These are phyloP conservation scores for Puccinia coronata DNA, from an alignment of 1,284 basidiomycete species.

Conservation along the genomic window DNA sequence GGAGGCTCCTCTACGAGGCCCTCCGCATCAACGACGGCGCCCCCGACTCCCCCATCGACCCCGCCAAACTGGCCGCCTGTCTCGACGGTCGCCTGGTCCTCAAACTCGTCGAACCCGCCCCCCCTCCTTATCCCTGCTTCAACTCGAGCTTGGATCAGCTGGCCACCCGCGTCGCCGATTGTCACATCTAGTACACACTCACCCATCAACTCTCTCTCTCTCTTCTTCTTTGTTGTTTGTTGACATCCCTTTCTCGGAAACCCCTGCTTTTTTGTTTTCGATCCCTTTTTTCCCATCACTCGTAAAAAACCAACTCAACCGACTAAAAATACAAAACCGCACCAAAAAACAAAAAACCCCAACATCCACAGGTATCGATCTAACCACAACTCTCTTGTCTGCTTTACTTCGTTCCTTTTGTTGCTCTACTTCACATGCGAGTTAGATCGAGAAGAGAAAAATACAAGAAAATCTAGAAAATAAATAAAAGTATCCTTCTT, in stretches of 20 bases:
- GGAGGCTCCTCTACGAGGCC: slow-evolving; percentile 16
- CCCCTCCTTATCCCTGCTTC: slow-evolving; percentile 16
- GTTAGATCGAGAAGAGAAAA: not conserved
- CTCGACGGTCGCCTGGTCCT: slow-evolving; percentile 23
- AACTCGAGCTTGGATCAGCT: not conserved
- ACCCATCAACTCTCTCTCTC: not conserved
- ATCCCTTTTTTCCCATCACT: no score
- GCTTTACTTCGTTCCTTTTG: not conserved
- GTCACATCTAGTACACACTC: not conserved
- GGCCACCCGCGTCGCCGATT: not conserved
- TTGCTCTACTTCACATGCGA: not conserved
- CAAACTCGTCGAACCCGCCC: slow-evolving; percentile 26
- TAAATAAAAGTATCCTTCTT: not conserved
- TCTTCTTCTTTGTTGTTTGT: no score
- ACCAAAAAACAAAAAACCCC: no score
- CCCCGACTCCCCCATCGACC: not conserved
- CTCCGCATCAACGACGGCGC: not conserved
- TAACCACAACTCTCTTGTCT: no score
- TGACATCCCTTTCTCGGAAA: no score
- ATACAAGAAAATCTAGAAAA: no score
- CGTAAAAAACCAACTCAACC: no score
- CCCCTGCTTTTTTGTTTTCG: no score
- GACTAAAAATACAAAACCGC: not conserved
- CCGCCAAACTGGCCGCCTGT: slow-evolving; percentile 27
- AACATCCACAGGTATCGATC: no score